Percentiles rank a stretch among this genome's conserved stretches.
Conservation (phyloP, 208 protist genomes). For the Leishmania amazonensis region DNA sequence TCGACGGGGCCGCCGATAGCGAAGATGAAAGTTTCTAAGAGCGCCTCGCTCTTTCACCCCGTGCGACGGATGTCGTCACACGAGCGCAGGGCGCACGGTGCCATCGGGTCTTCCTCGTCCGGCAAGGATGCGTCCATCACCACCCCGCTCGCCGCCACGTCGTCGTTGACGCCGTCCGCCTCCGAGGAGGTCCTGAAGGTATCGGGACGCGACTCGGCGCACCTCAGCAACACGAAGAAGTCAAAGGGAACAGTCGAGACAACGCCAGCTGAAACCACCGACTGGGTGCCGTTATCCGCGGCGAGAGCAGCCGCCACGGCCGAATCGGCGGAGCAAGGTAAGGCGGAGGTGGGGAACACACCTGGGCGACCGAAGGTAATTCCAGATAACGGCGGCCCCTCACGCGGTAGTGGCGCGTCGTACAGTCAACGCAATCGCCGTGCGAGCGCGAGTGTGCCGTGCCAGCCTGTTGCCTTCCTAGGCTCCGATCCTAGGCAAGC, state of each 20-base stretch:
- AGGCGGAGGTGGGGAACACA: neutral
- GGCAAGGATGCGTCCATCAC: neutral
- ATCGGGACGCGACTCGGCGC: slow-evolving; percentile 9
- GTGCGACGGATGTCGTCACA: neutral
- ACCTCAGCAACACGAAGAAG: neutral
- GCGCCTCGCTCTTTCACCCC: neutral
- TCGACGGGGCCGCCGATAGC: neutral
- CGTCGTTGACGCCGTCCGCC: neutral
- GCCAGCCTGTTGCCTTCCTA: slow-evolving; percentile 27
- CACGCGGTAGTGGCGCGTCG: neutral
- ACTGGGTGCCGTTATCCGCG: neutral
- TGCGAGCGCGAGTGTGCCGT: slow-evolving; percentile 1
- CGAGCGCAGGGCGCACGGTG: neutral
- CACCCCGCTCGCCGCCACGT: neutral
- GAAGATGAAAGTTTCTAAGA: neutral
- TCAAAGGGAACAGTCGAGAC: neutral
- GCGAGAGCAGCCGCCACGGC: neutral
- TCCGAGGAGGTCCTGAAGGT: slow-evolving; percentile 9
- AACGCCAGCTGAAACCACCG: neutral
- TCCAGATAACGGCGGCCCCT: neutral
- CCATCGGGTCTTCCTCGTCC: neutral
- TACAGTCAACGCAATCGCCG: slow-evolving; percentile 21
- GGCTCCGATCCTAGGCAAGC: slow-evolving; percentile 3
- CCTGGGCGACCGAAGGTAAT: neutral
- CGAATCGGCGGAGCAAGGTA: neutral